phyloP scores from a whole-genome alignment of 1,139 yeast species.

The Diutina neorugosa region DNA sequence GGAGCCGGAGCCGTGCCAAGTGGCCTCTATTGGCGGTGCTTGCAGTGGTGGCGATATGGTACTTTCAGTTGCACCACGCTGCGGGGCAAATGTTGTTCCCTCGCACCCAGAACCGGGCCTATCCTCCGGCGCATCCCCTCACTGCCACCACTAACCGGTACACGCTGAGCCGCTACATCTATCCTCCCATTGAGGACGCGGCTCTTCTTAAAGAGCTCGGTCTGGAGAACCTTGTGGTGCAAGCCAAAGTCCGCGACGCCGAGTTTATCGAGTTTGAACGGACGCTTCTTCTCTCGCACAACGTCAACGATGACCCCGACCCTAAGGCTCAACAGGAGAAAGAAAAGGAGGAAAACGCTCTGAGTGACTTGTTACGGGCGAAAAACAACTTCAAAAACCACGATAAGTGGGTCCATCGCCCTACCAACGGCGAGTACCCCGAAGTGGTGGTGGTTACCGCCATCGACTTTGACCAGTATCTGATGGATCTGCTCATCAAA shows the following conservation, averaged over 20 bases:
- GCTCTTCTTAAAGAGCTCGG: constrained; percentile 45
- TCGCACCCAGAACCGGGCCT: constrained; percentile 6
- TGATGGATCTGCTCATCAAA: constrained; percentile 44
- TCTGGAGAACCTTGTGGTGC: constrained; percentile 35
- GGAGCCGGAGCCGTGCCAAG: not conserved
- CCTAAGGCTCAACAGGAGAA: constrained; percentile 20
- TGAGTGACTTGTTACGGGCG: constrained; percentile 29
- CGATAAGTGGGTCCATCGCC: constrained; percentile 47
- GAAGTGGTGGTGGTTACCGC: constrained; percentile 71
- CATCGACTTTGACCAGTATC: constrained; percentile 62
- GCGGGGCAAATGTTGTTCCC: not conserved
- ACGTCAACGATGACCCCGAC: constrained; percentile 35
- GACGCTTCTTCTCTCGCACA: constrained; percentile 23
- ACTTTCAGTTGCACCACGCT: not conserved
- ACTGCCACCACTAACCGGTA: constrained; percentile 23
- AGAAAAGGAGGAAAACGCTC: constrained; percentile 28
- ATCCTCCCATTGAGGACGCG: constrained; percentile 59
- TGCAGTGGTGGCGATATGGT: not conserved
- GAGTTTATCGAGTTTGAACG: constrained; percentile 26
- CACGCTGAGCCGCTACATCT: constrained; percentile 41
- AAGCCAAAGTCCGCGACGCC: constrained; percentile 27
- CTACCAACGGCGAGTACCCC: constrained; percentile 34
- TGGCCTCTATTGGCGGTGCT: not conserved
- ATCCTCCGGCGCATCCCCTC: constrained; percentile 25
- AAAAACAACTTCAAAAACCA: constrained; percentile 51